These are phyloP conservation scores for Aureobasidium namibiae DNA, from an alignment of 2,329 filamentous ascomycete genomes.

Conservation along the genomic window DNA sequence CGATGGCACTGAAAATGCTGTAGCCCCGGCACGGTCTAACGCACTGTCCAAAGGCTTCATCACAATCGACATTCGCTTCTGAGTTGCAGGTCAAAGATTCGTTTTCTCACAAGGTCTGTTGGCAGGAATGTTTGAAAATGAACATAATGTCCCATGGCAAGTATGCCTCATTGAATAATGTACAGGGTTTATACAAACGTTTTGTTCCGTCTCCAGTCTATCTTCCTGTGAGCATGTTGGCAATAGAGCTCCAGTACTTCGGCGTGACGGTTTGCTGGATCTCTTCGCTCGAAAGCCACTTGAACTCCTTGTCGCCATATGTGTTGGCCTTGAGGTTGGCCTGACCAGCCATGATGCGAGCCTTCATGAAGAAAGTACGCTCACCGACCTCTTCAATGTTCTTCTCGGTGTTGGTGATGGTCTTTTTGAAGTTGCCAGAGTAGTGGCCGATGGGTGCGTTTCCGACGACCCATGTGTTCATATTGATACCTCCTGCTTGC, in stretches of 20 bases:
- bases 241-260: slow-evolving; percentile 66
- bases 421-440: slow-evolving; percentile 46
- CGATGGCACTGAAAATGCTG: neutral
- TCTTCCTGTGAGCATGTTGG: slow-evolving; percentile 76
- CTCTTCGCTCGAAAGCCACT: slow-evolving; percentile 90
- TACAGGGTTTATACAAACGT: slow-evolving; percentile 8
- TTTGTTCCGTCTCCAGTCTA: slow-evolving; percentile 30
- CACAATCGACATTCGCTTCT: neutral
- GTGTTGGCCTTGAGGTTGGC: slow-evolving; percentile 66
- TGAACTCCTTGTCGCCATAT: slow-evolving; percentile 70
- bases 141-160: neutral
- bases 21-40: neutral
- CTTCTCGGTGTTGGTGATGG: slow-evolving; percentile 22
- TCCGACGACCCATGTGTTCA: slow-evolving; percentile 98
- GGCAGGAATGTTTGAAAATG: neutral
- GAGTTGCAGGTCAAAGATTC: neutral
- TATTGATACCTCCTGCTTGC: slow-evolving; percentile 76
- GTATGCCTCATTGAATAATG: slow-evolving; percentile 7
- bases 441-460: slow-evolving; percentile 81
- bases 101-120: neutral
- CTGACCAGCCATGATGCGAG: slow-evolving; percentile 94
- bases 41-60: neutral
- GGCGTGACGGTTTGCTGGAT: slow-evolving; percentile 57
- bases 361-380: slow-evolving; percentile 95
- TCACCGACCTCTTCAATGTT: slow-evolving; percentile 49